Evolutionary conservation across 169 alveolate genomes (phyloP), one percentile per base, ranked within the genome.

Genomic region (Plasmodium gonderi): DNA sequence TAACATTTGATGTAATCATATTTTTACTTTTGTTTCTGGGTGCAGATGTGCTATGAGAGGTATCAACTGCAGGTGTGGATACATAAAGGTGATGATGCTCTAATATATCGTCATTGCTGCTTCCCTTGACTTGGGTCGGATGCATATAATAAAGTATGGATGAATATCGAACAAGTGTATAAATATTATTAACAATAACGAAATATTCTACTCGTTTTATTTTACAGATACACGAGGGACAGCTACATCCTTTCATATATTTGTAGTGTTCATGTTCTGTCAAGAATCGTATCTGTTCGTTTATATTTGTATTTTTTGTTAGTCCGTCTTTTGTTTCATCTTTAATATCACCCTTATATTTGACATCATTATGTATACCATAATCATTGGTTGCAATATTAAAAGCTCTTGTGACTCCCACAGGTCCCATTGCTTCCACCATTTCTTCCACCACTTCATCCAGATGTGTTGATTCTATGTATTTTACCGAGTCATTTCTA

Each of bases 61-160:
- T 29, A 54, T 76, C 65, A 5, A 31, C 31, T 6, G 68, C 69
- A 17, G 72, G 5, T 1, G 65, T 0, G 40, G 49, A 12, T 29
- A 29, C 36, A 20, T 14, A 40, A 5, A 38, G 0, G 20, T 44
- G 14, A 20, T 29, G 23, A 8, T 74, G 26, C 44, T 44, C 44
- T 29, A 36, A 3, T 7, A 12, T 0, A 20, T 77, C 45, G 5
- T 47, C 33, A 60, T 65, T 44, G 42, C 36, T 12, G 17, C 36
- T 33, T 0, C 36, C 42, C 29, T 64, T 80, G 9, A 85, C 79
- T 3, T 47, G 36, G 0, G 92, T 85, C 23, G 87, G 92, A 20
- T 85, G 92, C n/a, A 85, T 85, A 45, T 85, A 85, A 78, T 85
- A 85, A 49, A 85, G 42, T 31, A 85, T 85, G 29, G 92, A 85